phyloP scores from a whole-genome alignment of 306 rosid genomes.

The Quercus rubra region DNA sequence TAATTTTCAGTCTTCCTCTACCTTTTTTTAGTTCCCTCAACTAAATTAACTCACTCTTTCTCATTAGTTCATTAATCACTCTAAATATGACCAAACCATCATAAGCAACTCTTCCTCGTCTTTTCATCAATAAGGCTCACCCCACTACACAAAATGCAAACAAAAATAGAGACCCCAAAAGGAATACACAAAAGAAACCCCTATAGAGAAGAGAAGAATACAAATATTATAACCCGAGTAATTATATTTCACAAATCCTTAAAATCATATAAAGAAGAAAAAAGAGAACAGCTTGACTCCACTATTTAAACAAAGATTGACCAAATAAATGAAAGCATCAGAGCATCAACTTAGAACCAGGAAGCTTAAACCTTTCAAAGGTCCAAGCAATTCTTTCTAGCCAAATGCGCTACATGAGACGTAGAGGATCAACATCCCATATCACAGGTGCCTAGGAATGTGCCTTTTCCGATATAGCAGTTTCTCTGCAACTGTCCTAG shows the following conservation, averaged over 20 bases:
- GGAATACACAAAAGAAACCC: not conserved
- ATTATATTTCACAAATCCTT: not conserved
- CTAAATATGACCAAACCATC: too few relatives aligned
- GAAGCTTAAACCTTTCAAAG: not conserved
- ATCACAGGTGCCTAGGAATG: too few relatives aligned
- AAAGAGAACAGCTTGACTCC: not conserved
- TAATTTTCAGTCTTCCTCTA: too few relatives aligned
- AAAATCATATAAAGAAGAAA: not conserved
- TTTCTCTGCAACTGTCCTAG: not conserved
- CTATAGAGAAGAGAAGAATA: not conserved
- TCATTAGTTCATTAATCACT: too few relatives aligned
- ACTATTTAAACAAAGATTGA: not conserved
- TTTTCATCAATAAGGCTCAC: not conserved
- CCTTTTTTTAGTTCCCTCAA: too few relatives aligned
- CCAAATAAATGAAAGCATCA: not conserved
- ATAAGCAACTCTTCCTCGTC: too few relatives aligned
- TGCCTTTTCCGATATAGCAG: not conserved
- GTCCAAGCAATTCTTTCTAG: not conserved
- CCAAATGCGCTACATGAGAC: not conserved
- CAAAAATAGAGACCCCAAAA: not conserved
- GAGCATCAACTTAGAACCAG: not conserved
- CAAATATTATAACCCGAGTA: not conserved
- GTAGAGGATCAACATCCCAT: not conserved
- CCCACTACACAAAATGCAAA: not conserved
- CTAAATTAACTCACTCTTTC: too few relatives aligned